Evolutionary conservation across 2,329 filamentous ascomycete genomes (phyloP).

Genomic region (Penicillium sp.): DNA sequence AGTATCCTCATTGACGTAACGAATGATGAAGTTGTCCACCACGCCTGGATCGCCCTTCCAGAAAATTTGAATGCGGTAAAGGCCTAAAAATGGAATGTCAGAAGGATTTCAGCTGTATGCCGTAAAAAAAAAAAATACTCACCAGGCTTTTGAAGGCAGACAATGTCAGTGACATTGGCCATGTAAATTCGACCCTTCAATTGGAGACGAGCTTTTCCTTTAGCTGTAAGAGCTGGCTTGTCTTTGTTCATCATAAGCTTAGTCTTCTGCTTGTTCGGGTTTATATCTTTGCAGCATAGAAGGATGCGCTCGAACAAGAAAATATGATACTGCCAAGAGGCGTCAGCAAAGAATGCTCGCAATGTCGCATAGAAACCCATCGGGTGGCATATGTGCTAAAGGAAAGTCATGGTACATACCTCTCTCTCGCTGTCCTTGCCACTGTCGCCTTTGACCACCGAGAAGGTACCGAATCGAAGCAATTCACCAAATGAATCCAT

Average conservation of each 20-base stretch:
- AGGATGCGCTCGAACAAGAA: slow-evolving; percentile 96
- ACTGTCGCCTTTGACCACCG: slow-evolving; percentile 73
- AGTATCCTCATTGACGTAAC: slow-evolving; percentile 84
- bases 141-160: slow-evolving; percentile 86
- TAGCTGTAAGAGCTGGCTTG: slow-evolving; percentile 68
- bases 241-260: slow-evolving; percentile 65
- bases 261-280: slow-evolving; percentile 76
- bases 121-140: slow-evolving; percentile 36
- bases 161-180: slow-evolving; percentile 96
- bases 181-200: slow-evolving; percentile 98
- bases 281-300: slow-evolving; percentile 93
- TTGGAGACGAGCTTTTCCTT: slow-evolving; percentile 75
- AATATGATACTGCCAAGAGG: slow-evolving; percentile 74
- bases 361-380: background rate
- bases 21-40: slow-evolving; percentile 94
- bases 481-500: slow-evolving; percentile 90
- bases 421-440: slow-evolving; percentile 91
- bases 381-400: background rate
- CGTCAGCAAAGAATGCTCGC: slow-evolving; percentile 16
- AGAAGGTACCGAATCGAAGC: slow-evolving; percentile 84
- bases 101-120: background rate
- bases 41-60: slow-evolving; percentile 97
- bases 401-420: slow-evolving; percentile 52
- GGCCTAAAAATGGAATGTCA: slow-evolving; percentile 56
- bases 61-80: slow-evolving; percentile 94